Percentiles rank a stretch among this genome's conserved stretches.
Conservation (phyloP, 805 yeast species). For the Zygosaccharomyces siamensis region DNA sequence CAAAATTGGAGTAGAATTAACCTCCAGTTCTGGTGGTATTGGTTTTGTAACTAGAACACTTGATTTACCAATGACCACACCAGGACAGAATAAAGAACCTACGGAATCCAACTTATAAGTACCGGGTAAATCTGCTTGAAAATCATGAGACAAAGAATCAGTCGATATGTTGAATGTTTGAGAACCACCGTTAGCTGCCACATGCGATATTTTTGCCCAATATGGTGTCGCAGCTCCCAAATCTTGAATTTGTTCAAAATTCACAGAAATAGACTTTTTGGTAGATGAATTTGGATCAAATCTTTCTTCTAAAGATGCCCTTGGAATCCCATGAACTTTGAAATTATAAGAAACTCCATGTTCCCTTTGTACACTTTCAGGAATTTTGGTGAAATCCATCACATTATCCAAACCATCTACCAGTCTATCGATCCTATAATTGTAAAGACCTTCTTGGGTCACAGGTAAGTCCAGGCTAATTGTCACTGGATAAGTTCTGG, state of each 20-base stretch:
- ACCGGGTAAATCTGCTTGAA: slow-evolving; percentile 57
- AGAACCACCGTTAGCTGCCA: slow-evolving; percentile 27
- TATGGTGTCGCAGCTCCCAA: slow-evolving; percentile 34
- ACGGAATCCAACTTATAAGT: slow-evolving; percentile 52
- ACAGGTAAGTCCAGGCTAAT: slow-evolving; percentile 42
- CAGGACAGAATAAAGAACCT: slow-evolving; percentile 59
- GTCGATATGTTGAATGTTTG: slow-evolving; percentile 25
- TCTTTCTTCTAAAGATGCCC: slow-evolving; percentile 43
- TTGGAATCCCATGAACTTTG: slow-evolving; percentile 52
- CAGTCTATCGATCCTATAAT: slow-evolving; percentile 53
- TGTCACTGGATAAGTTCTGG: slow-evolving; percentile 40
- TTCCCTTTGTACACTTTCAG: slow-evolving; percentile 28
- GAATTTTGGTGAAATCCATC: slow-evolving; percentile 39
- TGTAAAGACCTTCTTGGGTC: slow-evolving; percentile 46
- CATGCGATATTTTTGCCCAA: slow-evolving; percentile 33
- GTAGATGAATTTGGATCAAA: slow-evolving; percentile 36
- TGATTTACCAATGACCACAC: slow-evolving; percentile 55
- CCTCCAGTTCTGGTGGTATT: slow-evolving; percentile 45
- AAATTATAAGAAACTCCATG: slow-evolving; percentile 43
- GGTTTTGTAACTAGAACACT: slow-evolving; percentile 53
- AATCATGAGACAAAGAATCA: slow-evolving; percentile 29
- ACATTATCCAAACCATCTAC: slow-evolving; percentile 65
- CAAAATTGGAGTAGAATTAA: slow-evolving; percentile 48
- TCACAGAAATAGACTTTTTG: slow-evolving; percentile 36
- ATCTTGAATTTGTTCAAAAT: slow-evolving; percentile 28